A percentile compares a stretch with the other conserved stretches of the same genome.
phyloP scores from a whole-genome alignment of 2,329 filamentous ascomycete genomes.

The Aspergillus flavus region DNA sequence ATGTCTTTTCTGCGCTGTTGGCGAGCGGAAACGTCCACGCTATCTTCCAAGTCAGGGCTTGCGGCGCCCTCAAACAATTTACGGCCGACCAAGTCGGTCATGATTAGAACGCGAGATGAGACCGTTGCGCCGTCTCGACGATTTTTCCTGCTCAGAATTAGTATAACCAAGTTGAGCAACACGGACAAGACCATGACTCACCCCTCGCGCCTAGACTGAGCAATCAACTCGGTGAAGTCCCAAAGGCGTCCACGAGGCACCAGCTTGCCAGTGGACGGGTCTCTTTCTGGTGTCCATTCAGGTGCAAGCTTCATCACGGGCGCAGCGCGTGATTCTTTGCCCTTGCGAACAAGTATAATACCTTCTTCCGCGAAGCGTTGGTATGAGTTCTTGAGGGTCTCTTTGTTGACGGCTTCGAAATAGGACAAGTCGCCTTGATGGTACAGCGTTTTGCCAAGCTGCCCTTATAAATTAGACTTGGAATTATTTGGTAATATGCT shows the following conservation, averaged over 20 bases:
- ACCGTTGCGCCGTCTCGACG: conserved; percentile 90
- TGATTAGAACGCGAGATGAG: conserved; percentile 73
- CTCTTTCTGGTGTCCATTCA: conserved; percentile 73
- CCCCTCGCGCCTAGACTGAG: conserved; percentile 79
- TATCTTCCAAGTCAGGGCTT: conserved; percentile 25
- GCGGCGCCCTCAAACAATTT: conserved; percentile 60
- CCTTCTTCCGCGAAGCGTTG: conserved; percentile 86
- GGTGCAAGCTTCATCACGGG: conserved; percentile 66
- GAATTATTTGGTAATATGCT: background rate
- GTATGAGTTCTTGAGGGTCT: conserved; percentile 93
- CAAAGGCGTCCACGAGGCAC: conserved; percentile 76
- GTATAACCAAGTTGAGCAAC: background rate
- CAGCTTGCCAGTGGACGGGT: conserved; percentile 62
- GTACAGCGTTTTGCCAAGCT: conserved; percentile 94
- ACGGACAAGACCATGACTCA: conserved; percentile 24
- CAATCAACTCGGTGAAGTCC: conserved; percentile 90
- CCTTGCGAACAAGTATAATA: conserved; percentile 74
- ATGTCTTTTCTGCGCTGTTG: conserved; percentile 42
- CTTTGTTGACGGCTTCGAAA: conserved; percentile 98
- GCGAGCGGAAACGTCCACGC: conserved; percentile 37
- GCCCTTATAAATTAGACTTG: conserved; percentile 21
- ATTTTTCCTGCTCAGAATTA: conserved; percentile 65
- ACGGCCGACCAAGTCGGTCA: conserved; percentile 74
- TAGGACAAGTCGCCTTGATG: conserved; percentile 97
- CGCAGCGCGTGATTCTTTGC: conserved; percentile 54